Conservation (phyloP, 371 early-diverging fungal species). For the Lichtheimia ramosa region DNA sequence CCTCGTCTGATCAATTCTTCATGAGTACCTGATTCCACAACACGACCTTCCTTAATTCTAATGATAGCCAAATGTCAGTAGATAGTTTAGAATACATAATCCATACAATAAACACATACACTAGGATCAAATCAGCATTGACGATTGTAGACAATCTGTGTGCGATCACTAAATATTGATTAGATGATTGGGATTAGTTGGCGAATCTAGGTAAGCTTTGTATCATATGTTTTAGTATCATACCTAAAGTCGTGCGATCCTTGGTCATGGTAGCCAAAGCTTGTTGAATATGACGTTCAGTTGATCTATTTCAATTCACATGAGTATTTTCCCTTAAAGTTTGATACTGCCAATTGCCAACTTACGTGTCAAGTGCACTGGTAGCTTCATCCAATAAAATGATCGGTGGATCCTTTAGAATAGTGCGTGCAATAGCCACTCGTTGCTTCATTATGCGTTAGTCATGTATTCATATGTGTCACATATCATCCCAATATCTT, state of each 20-base stretch:
- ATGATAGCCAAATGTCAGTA: too few species aligned
- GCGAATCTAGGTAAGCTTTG: too few species aligned
- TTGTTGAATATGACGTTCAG: constrained; percentile 79
- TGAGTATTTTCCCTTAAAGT: not conserved
- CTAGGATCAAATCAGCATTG: constrained; percentile 78
- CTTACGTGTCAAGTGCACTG: constrained; percentile 58
- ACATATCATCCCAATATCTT: not conserved
- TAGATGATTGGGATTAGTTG: too few species aligned
- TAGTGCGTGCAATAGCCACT: constrained; percentile 87
- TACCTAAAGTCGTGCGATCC: constrained; percentile 91
- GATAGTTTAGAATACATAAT: not conserved
- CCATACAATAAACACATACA: constrained; percentile 28
- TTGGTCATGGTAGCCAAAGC: constrained; percentile 66
- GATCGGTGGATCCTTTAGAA: constrained; percentile 77
- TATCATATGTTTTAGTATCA: too few species aligned
- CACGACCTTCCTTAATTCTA: constrained; percentile 71
- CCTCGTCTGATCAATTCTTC: constrained; percentile 65
- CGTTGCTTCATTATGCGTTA: constrained; percentile 33
- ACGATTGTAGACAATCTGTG: constrained; percentile 88
- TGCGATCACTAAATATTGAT: constrained; percentile 92
- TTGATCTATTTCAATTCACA: not conserved
- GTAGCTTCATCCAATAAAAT: constrained; percentile 81
- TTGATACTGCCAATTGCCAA: not conserved
- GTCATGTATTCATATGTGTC: too few species aligned
- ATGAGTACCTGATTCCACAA: constrained; percentile 89